phyloP scores from a whole-genome alignment of 164 flowering plant genomes.

The Sextonia rubra region DNA sequence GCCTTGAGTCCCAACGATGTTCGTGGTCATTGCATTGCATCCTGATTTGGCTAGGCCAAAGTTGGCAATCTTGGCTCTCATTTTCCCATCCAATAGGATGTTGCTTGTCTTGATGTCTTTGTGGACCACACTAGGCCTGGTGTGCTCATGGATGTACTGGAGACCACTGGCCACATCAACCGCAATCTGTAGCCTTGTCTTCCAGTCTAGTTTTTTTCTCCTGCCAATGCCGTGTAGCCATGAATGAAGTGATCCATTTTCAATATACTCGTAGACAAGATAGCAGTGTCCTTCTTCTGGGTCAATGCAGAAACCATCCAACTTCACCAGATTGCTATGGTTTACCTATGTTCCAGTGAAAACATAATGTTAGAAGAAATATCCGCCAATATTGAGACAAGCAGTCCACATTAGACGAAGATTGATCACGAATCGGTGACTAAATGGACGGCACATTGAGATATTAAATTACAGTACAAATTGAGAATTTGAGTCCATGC shows the following conservation, averaged over 20 bases:
- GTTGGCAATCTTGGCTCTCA: conserved; percentile 91
- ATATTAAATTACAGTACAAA: too few relatives aligned
- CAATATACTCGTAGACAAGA: conserved; percentile 69
- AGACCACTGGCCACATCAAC: conserved; percentile 85
- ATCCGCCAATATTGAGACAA: too few relatives aligned
- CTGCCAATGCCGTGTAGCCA: conserved; percentile 50
- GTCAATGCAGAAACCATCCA: conserved; percentile 88
- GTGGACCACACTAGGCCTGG: conserved; percentile 75
- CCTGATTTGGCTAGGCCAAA: conserved; percentile 91
- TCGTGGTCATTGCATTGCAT: conserved; percentile 83
- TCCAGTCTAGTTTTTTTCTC: conserved; percentile 55
- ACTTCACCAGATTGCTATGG: conserved; percentile 81
- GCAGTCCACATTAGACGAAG: too few relatives aligned
- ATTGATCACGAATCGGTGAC: too few relatives aligned
- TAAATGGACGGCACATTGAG: too few relatives aligned
- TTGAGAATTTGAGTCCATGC: too few relatives aligned
- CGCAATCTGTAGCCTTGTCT: conserved; percentile 61
- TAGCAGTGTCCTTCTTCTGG: conserved; percentile 67
- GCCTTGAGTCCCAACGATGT: conserved; percentile 94
- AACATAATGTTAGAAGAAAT: not conserved
- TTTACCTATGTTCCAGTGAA: conserved; percentile 58
- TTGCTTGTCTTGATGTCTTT: conserved; percentile 89
- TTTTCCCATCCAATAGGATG: conserved; percentile 68
- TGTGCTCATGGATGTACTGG: conserved; percentile 90
- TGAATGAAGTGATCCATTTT: conserved; percentile 78